A percentile compares a stretch with the other conserved stretches of the same genome.
Conservation (phyloP, 2,329 filamentous ascomycete species). For the Tolypocladium sp. region DNA sequence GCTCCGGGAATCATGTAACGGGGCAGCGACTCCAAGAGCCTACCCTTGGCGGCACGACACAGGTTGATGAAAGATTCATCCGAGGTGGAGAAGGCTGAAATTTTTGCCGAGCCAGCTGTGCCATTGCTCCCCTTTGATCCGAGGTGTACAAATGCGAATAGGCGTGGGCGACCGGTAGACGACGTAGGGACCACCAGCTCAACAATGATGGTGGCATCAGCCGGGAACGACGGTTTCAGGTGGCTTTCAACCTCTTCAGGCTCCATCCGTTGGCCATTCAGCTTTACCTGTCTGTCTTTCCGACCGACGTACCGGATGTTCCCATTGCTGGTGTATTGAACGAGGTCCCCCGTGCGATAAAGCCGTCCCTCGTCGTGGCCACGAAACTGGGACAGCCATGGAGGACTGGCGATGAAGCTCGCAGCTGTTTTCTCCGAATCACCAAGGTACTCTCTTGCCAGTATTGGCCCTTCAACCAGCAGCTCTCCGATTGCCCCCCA, state of each 20-base stretch:
- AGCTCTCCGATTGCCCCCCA: constrained; percentile 15
- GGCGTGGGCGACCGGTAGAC: not conserved
- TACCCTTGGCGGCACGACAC: not conserved
- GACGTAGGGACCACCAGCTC: not conserved
- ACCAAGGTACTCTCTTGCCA: constrained; percentile 12
- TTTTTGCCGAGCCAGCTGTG: not conserved
- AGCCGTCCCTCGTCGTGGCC: constrained; percentile 14
- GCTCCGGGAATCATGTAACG: constrained; percentile 32
- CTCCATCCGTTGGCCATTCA: constrained; percentile 3
- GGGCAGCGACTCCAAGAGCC: constrained; percentile 6
- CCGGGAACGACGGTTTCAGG: not conserved
- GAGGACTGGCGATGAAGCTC: constrained; percentile 31
- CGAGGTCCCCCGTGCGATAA: constrained; percentile 41
- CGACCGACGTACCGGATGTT: constrained; percentile 1
- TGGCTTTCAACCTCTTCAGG: constrained; percentile 1
- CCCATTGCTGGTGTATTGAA: constrained; percentile 18
- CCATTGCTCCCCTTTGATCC: not conserved
- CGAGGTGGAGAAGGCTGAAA: not conserved
- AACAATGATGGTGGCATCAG: not conserved
- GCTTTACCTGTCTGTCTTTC: constrained; percentile 2
- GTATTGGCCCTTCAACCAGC: constrained; percentile 13
- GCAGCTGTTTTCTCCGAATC: constrained; percentile 10
- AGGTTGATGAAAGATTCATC: not conserved
- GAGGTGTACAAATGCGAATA: constrained; percentile 1
- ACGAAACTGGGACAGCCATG: constrained; percentile 14